A percentile compares a stretch with the other conserved stretches of the same genome.
These are phyloP conservation scores for Polytrichum commune DNA, from an alignment of 225 moss, liverwort and hornwort genomes.

Conservation along the genomic window DNA sequence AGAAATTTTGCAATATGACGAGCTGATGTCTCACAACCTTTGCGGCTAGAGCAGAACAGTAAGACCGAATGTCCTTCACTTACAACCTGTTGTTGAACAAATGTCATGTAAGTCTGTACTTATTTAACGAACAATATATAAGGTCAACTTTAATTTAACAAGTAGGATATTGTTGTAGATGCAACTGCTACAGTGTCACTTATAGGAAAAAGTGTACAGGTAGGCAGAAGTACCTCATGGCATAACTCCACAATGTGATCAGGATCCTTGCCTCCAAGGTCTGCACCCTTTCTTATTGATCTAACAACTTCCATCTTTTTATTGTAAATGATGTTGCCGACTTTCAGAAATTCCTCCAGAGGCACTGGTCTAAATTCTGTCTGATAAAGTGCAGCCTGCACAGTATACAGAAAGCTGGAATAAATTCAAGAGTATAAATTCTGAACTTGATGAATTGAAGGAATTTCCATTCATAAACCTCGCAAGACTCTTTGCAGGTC, in stretches of 20 bases:
- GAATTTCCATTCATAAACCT: background rate
- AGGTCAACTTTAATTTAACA: background rate
- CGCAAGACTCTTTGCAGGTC: background rate
- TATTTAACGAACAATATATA: conserved; percentile 2
- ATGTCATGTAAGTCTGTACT: conserved; percentile 8
- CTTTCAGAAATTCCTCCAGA: conserved; percentile 85
- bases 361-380: conserved; percentile 95
- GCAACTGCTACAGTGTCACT: background rate
- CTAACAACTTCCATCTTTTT: conserved; percentile 77
- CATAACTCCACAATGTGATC: conserved; percentile 96
- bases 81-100: conserved; percentile 62
- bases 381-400: conserved; percentile 81
- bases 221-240: conserved; percentile 63
- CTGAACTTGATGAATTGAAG: background rate
- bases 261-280: conserved; percentile 91
- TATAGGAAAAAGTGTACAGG: background rate
- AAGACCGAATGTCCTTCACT: conserved; percentile 91
- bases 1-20: conserved; percentile 84
- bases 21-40: conserved; percentile 94
- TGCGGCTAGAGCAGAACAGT: conserved; percentile 94
- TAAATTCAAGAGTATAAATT: background rate
- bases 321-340: conserved; percentile 69
- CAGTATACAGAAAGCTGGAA: background rate
- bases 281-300: conserved; percentile 71
- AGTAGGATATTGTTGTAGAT: background rate